Percentiles rank a stretch among this genome's conserved stretches.
phyloP scores from a whole-genome alignment of 768 basidiomycete species.

The Russula abietina region DNA sequence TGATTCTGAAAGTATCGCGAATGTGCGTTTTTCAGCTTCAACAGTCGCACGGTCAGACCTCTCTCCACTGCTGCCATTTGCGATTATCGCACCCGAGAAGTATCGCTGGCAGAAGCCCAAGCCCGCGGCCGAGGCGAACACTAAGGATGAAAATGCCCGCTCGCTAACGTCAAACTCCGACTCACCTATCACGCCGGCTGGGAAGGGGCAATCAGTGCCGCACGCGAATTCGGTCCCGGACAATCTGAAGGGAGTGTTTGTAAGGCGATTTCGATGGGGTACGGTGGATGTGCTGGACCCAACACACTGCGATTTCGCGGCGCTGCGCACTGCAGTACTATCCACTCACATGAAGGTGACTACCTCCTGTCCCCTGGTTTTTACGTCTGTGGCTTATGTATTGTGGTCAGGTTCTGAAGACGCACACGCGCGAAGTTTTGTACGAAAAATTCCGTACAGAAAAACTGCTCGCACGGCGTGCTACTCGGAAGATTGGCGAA shows the following conservation, averaged over 20 bases:
- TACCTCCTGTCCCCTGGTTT: slow-evolving; percentile 1
- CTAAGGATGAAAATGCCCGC: slow-evolving; percentile 38
- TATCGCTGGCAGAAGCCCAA: slow-evolving; percentile 38
- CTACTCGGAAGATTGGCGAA: slow-evolving; percentile 71
- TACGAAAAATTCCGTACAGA: slow-evolving; percentile 93
- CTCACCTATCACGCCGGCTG: slow-evolving; percentile 25
- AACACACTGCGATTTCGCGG: slow-evolving; percentile 81
- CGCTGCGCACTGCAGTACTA: slow-evolving; percentile 75
- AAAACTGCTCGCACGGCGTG: slow-evolving; percentile 81
- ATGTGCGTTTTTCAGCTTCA: slow-evolving; percentile 70
- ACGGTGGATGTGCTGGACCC: slow-evolving; percentile 82
- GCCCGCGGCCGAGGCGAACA: slow-evolving; percentile 28
- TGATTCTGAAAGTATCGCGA: slow-evolving; percentile 66
- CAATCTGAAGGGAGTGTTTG: slow-evolving; percentile 67
- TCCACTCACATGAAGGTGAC: slow-evolving; percentile 81
- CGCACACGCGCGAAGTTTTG: slow-evolving; percentile 78
- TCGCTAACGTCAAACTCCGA: slow-evolving; percentile 33
- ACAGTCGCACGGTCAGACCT: slow-evolving; percentile 58
- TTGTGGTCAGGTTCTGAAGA: slow-evolving; percentile 60
- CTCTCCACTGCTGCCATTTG: slow-evolving; percentile 62
- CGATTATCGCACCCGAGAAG: slow-evolving; percentile 69
- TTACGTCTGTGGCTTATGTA: neutral
- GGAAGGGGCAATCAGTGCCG: slow-evolving; percentile 30
- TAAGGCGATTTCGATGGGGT: slow-evolving; percentile 82
- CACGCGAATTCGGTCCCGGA: slow-evolving; percentile 55